phyloP scores from a whole-genome alignment of 2,329 filamentous ascomycete species.

The Pseudonectria foliicola region DNA sequence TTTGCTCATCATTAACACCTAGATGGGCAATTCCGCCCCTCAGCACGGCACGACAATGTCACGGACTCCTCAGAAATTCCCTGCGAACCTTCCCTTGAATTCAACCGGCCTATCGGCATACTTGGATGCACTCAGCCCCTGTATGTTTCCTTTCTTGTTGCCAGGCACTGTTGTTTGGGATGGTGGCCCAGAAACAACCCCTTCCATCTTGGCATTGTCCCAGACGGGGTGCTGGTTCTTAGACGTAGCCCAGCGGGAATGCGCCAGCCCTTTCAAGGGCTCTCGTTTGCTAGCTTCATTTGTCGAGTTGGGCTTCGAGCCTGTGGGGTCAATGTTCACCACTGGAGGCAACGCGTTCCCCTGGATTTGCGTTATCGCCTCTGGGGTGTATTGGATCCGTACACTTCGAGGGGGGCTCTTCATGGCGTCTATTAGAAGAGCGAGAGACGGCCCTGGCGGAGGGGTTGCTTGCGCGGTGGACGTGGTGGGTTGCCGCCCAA shows the following conservation, averaged over 20 bases:
- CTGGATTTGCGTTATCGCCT: conserved; percentile 5
- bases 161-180: neutral
- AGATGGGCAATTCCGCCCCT: neutral
- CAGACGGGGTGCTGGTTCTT: neutral
- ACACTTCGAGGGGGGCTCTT: too few relatives aligned
- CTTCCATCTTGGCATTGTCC: neutral
- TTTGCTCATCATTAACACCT: too few relatives aligned
- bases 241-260: conserved; percentile 10
- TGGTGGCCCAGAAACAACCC: neutral
- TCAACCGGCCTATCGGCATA: conserved; percentile 6
- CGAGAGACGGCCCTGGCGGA: too few relatives aligned
- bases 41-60: neutral
- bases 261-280: conserved; percentile 9
- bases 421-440: neutral
- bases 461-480: too few relatives aligned
- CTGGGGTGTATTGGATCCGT: conserved; percentile 9
- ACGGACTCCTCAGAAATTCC: conserved; percentile 1
- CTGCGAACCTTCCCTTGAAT: conserved; percentile 10
- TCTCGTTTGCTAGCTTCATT: neutral
- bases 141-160: neutral
- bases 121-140: conserved; percentile 6
- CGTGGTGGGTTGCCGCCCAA: conserved; percentile 1
- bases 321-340: neutral
- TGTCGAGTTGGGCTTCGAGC: neutral
- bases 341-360: conserved; percentile 1